These are phyloP conservation scores for Alternaria ventricosa DNA, from an alignment of 2,329 filamentous ascomycete genomes.

Conservation along the genomic window DNA sequence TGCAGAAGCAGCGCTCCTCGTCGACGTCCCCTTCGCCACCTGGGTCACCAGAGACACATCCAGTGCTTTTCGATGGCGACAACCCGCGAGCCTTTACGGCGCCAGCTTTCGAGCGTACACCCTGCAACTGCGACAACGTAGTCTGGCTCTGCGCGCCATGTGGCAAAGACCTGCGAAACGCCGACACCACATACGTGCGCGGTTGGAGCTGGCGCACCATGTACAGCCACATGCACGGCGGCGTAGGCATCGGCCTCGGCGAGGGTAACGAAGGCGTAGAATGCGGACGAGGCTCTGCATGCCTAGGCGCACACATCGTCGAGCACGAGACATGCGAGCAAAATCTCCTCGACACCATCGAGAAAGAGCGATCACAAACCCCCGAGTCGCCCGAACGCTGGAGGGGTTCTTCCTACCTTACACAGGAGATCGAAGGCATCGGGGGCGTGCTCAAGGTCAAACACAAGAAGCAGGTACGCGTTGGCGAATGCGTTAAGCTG, in stretches of 20 bases:
- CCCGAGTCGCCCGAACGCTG: slow-evolving; percentile 49
- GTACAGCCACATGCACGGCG: slow-evolving; percentile 79
- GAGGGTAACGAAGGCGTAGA: slow-evolving; percentile 88
- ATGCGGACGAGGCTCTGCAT: slow-evolving; percentile 79
- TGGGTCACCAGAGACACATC: slow-evolving; percentile 27
- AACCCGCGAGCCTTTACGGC: slow-evolving; percentile 48
- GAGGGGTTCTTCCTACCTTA: slow-evolving; percentile 75
- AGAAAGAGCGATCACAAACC: slow-evolving; percentile 53
- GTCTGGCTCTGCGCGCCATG: slow-evolving; percentile 90
- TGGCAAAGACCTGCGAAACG: slow-evolving; percentile 70
- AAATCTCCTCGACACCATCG: slow-evolving; percentile 66
- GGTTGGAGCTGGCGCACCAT: slow-evolving; percentile 91
- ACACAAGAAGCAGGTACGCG: slow-evolving; percentile 78
- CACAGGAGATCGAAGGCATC: slow-evolving; percentile 90
- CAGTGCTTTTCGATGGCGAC: slow-evolving; percentile 23
- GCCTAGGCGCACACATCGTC: slow-evolving; percentile 76
- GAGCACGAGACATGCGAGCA: slow-evolving; percentile 86
- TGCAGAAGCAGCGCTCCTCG: slow-evolving; percentile 27
- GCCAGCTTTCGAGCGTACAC: slow-evolving; percentile 60
- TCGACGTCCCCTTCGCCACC: slow-evolving; percentile 30
- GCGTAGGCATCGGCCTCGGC: slow-evolving; percentile 84
- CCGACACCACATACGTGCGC: slow-evolving; percentile 65
- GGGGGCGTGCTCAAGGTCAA: slow-evolving; percentile 88
- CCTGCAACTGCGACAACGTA: slow-evolving; percentile 65
- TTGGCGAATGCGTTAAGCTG: slow-evolving; percentile 85